Evolutionary conservation across 2,329 filamentous ascomycete genomes (phyloP).

Genomic region (Calonectria leucothoes): DNA sequence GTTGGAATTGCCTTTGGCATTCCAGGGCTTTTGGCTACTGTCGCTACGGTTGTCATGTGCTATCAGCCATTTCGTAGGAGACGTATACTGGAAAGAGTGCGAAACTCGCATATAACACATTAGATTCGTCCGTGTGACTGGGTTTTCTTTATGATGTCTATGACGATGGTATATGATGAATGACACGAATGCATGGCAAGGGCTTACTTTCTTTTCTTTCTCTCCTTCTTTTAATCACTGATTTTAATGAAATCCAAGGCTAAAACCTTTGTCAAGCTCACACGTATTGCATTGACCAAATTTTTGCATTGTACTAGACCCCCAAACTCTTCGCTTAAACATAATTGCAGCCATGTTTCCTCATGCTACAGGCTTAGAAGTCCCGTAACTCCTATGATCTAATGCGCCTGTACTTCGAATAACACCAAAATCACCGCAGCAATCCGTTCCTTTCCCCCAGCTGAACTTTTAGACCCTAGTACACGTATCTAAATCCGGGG

Average conservation of each 20-base stretch:
- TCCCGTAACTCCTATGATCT: not conserved
- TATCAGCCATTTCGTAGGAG: not conserved
- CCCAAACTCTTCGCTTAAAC: not conserved
- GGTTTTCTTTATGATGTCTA: not conserved
- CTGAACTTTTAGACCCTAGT: not conserved
- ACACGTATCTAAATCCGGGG: not conserved
- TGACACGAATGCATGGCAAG: not conserved
- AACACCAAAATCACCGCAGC: too few species aligned
- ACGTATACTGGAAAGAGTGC: not conserved
- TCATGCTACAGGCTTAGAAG: not conserved
- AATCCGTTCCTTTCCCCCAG: too few species aligned
- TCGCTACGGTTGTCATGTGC: not conserved
- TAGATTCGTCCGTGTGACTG: not conserved
- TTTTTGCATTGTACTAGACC: not conserved
- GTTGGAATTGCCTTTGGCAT: not conserved
- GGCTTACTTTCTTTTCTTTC: not conserved
- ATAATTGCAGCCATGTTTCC: too few species aligned
- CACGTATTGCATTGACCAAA: not conserved
- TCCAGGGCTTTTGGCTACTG: not conserved
- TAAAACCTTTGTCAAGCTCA: not conserved
- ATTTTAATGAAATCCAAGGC: not conserved
- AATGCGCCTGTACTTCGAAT: not conserved
- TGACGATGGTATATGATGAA: not conserved
- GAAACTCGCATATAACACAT: not conserved
- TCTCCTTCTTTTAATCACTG: not conserved